Base-by-base conservation (phyloP, 2,329 filamentous ascomycete genomes). In the Arthrobotrys megalospora region DNA sequence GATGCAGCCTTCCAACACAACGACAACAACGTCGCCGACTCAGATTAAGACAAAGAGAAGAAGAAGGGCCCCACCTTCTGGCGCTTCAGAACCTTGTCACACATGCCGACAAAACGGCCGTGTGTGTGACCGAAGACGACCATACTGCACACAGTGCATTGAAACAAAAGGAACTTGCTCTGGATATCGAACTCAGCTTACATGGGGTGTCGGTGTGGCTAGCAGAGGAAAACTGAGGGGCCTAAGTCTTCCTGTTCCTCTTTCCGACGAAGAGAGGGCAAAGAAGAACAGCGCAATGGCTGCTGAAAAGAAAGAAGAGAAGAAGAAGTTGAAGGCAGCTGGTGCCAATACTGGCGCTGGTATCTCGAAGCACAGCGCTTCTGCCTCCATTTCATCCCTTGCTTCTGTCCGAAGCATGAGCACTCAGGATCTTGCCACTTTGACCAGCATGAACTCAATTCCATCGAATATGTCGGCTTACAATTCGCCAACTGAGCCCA, bases 111-210 rank as follows among this genome's bases (percentile, higher is more conserved):
- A 94, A 86, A 90, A 92, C 83, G 91, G 90, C 82, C 88, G 91
- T 80, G 92, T 93, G 85, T 99, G 95, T 86, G 95, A 98, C 85
- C 91, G 95, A 82, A 90, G 93, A 83, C 89, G 95, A 82, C 95
- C 95, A 7, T 98, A 97, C 85, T 98, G 96, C 86, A 94, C 94
- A 52, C 94, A 94, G 85, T 99, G 95, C 85, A 89, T 98, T 80
- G 93, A 97, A 82, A 88, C 93, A 80, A 94, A 94, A 80, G 94
- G 93, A 84, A 94, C 97, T 83, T 98, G 95, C 86, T 94, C 93
- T 32, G 95, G 95, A 76, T 98, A 98, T 87, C 96, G 96, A 86
- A 98, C 95, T 14, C 94, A 95, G 82, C 88, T 98, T 85, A 98
- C 95, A 55, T 98, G 95, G 95, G 94, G 94, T 48, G 93, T 97